phyloP scores from a whole-genome alignment of 176 grass and related monocot genomes.

The Microstegium vimineum region DNA sequence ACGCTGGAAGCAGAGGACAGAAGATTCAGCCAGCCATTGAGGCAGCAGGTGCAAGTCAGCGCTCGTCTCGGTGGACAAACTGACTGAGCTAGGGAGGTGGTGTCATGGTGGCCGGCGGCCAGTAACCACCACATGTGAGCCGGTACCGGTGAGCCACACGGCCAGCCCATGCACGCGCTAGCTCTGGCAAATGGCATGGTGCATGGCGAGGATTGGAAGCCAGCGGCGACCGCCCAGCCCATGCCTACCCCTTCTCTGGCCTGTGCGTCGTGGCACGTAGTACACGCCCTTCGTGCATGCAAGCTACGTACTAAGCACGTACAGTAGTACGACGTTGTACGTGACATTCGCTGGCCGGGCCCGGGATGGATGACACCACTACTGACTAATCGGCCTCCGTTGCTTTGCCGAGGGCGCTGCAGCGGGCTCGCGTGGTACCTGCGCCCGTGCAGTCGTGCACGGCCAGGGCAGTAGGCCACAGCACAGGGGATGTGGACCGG shows the following conservation, averaged over 20 bases:
- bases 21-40: not conserved
- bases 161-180: not conserved
- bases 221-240: not conserved
- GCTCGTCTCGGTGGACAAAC: not conserved
- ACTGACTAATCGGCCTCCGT: not conserved
- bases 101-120: not conserved
- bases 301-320: constrained; percentile 10
- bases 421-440: not conserved
- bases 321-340: not conserved
- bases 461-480: not conserved
- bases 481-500: not conserved
- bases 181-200: not conserved
- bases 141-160: no score
- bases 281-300: not conserved
- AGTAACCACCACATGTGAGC: not conserved
- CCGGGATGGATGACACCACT: not conserved
- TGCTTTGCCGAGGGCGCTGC: not conserved
- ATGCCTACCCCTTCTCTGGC: not conserved
- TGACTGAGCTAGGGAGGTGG: not conserved
- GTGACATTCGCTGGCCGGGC: not conserved
- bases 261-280: not conserved
- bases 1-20: not conserved
- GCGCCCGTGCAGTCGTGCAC: not conserved
- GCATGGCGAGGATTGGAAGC: not conserved
- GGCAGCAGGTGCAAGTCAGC: not conserved